phyloP scores from a whole-genome alignment of 345 rosid species.

The Reutealis trisperma region DNA sequence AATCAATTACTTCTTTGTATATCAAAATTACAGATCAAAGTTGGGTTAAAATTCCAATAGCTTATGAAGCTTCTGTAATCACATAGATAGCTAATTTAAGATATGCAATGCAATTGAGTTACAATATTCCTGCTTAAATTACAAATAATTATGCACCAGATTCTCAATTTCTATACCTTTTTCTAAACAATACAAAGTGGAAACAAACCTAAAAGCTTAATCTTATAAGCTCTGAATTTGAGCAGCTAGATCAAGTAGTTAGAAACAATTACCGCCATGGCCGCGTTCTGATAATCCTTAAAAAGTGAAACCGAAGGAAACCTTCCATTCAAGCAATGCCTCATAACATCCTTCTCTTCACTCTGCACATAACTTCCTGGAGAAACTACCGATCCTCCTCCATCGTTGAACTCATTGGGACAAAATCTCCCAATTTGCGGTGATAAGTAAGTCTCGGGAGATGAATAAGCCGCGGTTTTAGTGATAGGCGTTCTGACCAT shows the following conservation, averaged over 20 bases:
- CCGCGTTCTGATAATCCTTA: constrained; percentile 86
- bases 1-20: neutral
- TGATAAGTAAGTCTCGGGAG: constrained; percentile 73
- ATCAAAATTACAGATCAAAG: neutral
- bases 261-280: constrained; percentile 66
- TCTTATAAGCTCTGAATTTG: neutral
- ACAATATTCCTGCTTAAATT: neutral
- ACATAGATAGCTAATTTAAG: neutral
- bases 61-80: neutral
- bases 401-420: constrained; percentile 16
- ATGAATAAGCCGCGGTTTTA: constrained; percentile 21
- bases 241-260: neutral
- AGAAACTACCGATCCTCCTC: constrained; percentile 36
- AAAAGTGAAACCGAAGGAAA: constrained; percentile 87
- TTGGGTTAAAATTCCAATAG: neutral
- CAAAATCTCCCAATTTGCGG: constrained; percentile 55
- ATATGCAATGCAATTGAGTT: neutral
- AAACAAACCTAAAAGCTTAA: neutral
- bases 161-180: neutral
- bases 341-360: constrained; percentile 49
- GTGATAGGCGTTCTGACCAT: constrained; percentile 49
- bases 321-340: constrained; percentile 72
- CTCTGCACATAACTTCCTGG: constrained; percentile 37
- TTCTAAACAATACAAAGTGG: too few species aligned
- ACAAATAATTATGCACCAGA: neutral